These are phyloP conservation scores for Paecilomyces niveus DNA, from an alignment of 2,329 filamentous ascomycete genomes.

Conservation along the genomic window DNA sequence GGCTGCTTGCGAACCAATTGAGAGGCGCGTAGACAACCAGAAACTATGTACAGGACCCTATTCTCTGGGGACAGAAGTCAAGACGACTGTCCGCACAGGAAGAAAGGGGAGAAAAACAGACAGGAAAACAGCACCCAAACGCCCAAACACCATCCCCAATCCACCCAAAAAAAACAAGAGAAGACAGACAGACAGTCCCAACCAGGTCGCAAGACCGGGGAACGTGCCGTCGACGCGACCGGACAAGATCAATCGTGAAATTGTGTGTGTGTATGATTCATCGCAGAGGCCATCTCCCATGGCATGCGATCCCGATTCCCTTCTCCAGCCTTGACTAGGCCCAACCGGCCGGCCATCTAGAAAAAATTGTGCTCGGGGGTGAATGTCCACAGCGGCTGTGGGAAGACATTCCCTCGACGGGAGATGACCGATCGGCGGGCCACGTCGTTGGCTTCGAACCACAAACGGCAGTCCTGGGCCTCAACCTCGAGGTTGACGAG, in stretches of 20 bases:
- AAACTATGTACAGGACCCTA: neutral
- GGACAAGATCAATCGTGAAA: neutral
- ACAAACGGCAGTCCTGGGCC: neutral
- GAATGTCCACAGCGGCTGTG: neutral
- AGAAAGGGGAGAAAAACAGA: neutral
- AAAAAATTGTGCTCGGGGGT: neutral
- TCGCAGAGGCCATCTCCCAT: neutral
- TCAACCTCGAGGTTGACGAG: neutral
- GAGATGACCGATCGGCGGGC: neutral
- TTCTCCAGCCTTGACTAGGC: neutral
- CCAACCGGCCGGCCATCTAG: neutral
- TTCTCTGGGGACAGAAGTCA: neutral
- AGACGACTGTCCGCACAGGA: constrained; percentile 4
- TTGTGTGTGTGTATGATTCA: neutral
- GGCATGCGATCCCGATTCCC: neutral
- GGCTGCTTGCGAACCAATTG: neutral
- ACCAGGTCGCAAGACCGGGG: neutral
- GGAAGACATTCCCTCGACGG: neutral
- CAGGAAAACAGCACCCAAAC: neutral
- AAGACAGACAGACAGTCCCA: neutral
- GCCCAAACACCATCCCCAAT: neutral
- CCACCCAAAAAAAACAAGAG: neutral
- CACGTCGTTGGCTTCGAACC: neutral
- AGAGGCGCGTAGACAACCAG: neutral
- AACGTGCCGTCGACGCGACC: neutral